Percentiles rank a stretch among this genome's conserved stretches.
Evolutionary conservation across 2,329 filamentous ascomycete genomes (phyloP).

Genomic region (Xylaria digitata): DNA sequence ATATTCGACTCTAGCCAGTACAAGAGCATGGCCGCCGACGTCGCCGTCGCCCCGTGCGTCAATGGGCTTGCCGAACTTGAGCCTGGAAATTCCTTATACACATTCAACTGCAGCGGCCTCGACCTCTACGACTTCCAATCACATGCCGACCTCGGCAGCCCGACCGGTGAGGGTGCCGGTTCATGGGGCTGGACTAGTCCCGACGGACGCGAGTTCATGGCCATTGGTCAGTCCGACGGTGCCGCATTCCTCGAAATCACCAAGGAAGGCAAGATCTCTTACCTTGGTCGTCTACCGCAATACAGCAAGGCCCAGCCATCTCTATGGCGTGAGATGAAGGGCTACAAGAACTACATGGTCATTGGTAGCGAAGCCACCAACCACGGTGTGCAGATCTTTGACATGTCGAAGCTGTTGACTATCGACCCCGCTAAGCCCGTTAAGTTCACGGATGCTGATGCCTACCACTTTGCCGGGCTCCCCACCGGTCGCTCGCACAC

Average conservation of each 20-base stretch:
- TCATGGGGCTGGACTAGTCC: constrained; percentile 67
- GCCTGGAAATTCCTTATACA: constrained; percentile 46
- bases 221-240: constrained; percentile 65
- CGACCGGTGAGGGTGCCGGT: constrained; percentile 50
- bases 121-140: constrained; percentile 55
- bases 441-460: constrained; percentile 58
- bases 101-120: constrained; percentile 48
- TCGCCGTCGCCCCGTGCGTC: constrained; percentile 42
- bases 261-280: constrained; percentile 60
- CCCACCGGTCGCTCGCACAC: constrained; percentile 60
- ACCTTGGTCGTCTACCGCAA: constrained; percentile 65
- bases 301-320: constrained; percentile 57
- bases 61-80: constrained; percentile 46
- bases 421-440: constrained; percentile 57
- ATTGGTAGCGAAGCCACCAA: constrained; percentile 56
- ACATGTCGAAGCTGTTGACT: constrained; percentile 67
- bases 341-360: constrained; percentile 53
- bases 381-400: constrained; percentile 72
- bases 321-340: constrained; percentile 65
- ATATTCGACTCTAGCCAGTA: constrained; percentile 47
- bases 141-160: constrained; percentile 52
- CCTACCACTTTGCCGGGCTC: constrained; percentile 55
- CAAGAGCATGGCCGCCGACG: constrained; percentile 46
- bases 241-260: constrained; percentile 65
- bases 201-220: constrained; percentile 65